Base-by-base conservation (phyloP, 2,329 filamentous ascomycete species). In the Calonectria naviculata region DNA sequence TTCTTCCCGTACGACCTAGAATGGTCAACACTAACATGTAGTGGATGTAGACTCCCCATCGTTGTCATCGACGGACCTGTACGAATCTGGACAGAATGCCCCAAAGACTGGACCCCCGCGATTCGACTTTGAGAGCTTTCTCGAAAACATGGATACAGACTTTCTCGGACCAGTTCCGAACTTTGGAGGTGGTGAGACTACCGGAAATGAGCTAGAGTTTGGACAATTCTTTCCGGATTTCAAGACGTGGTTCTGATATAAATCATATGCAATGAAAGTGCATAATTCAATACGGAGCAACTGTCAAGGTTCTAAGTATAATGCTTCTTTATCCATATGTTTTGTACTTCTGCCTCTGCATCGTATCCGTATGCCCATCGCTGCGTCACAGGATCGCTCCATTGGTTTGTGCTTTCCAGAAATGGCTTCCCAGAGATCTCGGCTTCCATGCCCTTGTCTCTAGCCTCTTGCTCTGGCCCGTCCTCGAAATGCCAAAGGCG, bases 361-460 rank as follows among this genome's bases (percentile, higher is more conserved):
- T 88, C 85, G 76, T 88, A 87, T 0, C 85, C 85, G 76, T 87
- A 88, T 8, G 83, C 84, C 86, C 86, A 88, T 21, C 76, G 71
- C 71, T 86, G 84, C 1, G 85, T 87, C 0, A 82, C 76, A 0
- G 84, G 85, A 75, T 88, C 86, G 61, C 82, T 85, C 85, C 85
- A 88, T 76, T 87, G 85, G 65, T 88, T 87, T 0, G 85, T 78
- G 54, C 85, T 88, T 44, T 80, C 78, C 1, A 73, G 49, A 52
- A 85, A 86, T 0, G 74, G 76, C 15, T 70, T 58, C 0, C 84
- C 84, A 17, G 83, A 76, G 0, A 84, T 82, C 68, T 87, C 85
- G 0, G 83, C 76, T 2, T 68, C 36, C 83, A 86, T 86, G 0
- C 81, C 84, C 8, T 68, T 78, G 71, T 87, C 85, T 29, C 85